phyloP scores from a whole-genome alignment of 345 rosid genomes.

The Cardamine chenopodiifolia region DNA sequence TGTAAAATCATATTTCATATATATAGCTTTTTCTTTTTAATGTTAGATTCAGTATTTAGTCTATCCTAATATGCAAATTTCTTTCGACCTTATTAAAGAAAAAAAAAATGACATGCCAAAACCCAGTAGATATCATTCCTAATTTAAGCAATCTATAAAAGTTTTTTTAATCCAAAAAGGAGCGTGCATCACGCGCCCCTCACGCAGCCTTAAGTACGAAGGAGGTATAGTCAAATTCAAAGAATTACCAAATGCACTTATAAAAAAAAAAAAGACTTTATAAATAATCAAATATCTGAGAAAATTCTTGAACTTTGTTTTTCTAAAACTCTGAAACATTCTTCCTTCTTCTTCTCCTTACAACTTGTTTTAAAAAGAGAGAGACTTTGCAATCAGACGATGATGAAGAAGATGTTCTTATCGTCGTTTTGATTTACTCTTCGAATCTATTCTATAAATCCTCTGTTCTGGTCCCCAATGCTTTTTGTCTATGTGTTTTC shows the following conservation, averaged over 20 bases:
- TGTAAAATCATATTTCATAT: too few relatives aligned
- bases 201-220: not conserved
- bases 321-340: conserved; percentile 17
- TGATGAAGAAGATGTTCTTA: conserved; percentile 2
- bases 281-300: conserved; percentile 32
- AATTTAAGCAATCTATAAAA: conserved; percentile 12
- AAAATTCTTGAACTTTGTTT: conserved; percentile 6
- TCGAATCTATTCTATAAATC: not conserved
- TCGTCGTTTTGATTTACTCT: conserved; percentile 2
- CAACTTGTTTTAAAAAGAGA: not conserved
- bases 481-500: conserved; percentile 20
- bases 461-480: conserved; percentile 20
- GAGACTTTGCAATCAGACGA: conserved; percentile 11
- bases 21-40: too few relatives aligned
- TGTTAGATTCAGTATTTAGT: too few relatives aligned
- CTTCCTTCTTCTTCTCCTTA: conserved; percentile 16
- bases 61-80: too few relatives aligned
- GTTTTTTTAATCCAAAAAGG: not conserved
- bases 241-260: conserved; percentile 8
- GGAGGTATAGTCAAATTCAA: conserved; percentile 7
- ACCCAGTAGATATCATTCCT: conserved; percentile 14
- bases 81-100: too few relatives aligned
- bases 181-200: not conserved
- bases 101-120: too few relatives aligned
- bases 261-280: conserved; percentile 5